Evolutionary conservation across 2,329 filamentous ascomycete genomes (phyloP), one percentile per base, ranked within the genome.

Genomic region (Fusarium sp.): DNA sequence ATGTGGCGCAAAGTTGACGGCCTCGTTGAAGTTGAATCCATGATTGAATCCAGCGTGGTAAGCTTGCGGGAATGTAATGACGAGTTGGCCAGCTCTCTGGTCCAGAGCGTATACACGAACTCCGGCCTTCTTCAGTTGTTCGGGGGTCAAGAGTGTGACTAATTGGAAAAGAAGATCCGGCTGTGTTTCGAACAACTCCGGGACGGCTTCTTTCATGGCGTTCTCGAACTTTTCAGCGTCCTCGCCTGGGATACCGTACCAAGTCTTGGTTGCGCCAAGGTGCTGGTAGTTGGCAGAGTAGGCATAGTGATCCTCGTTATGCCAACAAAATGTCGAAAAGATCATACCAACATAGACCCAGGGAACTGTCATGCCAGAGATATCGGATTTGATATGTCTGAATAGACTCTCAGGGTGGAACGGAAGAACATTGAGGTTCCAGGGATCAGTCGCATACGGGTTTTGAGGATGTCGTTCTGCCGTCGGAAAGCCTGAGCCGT

Each of bases 301-400:
- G 4, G 96, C 92, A 79, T 97, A 98, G 79, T 99, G 96, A 78
- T 99, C 96, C 79, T 99, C 96, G 72, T 97, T 98, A 80, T 99
- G 96, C 96, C 96, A 99, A 82, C 96, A 99, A 79, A 99, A 99
- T 0, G 96, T 98, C 0, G 96, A 99, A 80, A 99, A 99, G 42
- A 97, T 97, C 96, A 99, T 99, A 69, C 96, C 96, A 7, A 99
- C 96, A 79, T 99, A 99, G 7, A 99, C 90, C 96, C 96, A 99
- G 1, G 96, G 96, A 12, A 99, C 95, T 0, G 96, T 99, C 96
- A 99, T 99, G 41, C 96, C 96, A 4, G 96, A 98, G 58, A 99
- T 97, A 79, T 99, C 96, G 0, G 95, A 94, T 81, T 98, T 98
- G 85, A 99, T 98, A 76, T 99, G 94, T 53, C 95, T 90, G 84